Conservation (phyloP, 1,284 basidiomycete species). For the Inonotus obliquus region DNA sequence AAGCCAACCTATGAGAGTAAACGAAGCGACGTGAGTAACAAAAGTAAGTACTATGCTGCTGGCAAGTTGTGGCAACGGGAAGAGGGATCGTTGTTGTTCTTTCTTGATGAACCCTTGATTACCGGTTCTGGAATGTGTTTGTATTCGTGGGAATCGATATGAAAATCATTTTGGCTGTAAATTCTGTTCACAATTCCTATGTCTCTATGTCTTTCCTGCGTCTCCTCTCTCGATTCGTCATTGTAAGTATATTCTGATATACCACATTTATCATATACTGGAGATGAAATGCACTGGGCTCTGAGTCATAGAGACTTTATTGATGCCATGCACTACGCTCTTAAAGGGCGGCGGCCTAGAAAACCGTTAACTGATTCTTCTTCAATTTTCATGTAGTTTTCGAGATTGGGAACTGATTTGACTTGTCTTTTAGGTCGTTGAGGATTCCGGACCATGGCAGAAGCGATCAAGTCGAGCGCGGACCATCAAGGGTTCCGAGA, state of each 20-base stretch:
- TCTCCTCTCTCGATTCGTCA: neutral
- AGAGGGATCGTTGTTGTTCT: neutral
- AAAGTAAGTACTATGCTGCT: too few relatives aligned
- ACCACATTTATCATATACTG: neutral
- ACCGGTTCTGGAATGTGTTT: neutral
- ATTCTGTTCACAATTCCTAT: neutral
- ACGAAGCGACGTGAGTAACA: too few relatives aligned
- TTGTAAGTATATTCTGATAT: conserved; percentile 2
- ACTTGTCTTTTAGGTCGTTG: neutral
- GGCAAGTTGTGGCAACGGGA: too few relatives aligned
- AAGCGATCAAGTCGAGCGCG: neutral
- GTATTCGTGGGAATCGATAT: neutral
- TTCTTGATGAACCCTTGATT: neutral
- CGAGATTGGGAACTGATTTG: neutral
- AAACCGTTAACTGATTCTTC: conserved; percentile 78
- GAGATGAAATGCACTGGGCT: conserved; percentile 91
- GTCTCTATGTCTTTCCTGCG: neutral
- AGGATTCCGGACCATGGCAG: neutral
- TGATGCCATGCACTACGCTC: conserved; percentile 78
- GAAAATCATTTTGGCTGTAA: neutral
- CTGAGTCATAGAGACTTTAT: conserved; percentile 42
- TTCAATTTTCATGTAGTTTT: neutral
- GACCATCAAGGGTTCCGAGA: conserved; percentile 30
- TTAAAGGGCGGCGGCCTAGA: conserved; percentile 75
- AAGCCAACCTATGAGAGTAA: too few relatives aligned